Base-by-base conservation (phyloP, 148 eudicot genomes). In the Rhododendron griersonianum region DNA sequence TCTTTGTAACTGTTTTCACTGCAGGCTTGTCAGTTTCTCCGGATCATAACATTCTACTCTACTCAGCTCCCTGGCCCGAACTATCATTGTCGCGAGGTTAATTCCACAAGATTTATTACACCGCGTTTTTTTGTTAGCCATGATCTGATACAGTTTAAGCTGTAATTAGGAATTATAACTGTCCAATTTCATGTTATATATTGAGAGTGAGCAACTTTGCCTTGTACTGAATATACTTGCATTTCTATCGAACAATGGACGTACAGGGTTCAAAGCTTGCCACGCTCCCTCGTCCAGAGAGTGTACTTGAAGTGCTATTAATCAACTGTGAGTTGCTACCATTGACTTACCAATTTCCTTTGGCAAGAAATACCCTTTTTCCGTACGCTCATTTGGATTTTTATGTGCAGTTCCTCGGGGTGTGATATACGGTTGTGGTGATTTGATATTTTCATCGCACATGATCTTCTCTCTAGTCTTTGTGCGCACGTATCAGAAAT, bases 31-130 rank as follows among this genome's bases (percentile, higher is more conserved):
- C 99, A 97, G 80, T 15, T 93, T 63, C 98, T 97, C 86, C 93
- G 99, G 87, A 91, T 97, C 84, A 89, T 97, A 59, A 91, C 94
- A 83, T 95, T 96, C 90, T 95, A 96, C 87, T 92, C 99, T 81
- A 95, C 98, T 30, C 93, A 93, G 84, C 98, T 97, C 82, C 99
- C 99, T 84, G 99, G 99, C 81, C 99, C 99, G 80, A 95, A 94
- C 87, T 95, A 95, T 87, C 99, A 97, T 50, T 97, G 99, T 61
- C 98, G 99, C 16, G 98, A 97, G 96, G 99, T 95, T 92, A 87
- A 83, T 50, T n/a, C 44, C 37, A 6, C 33, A 23, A 59, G 51
- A 77, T 59, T 67, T 30, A 35, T 67, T 30, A 35, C 28, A 4
- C n/a, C 19, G 5, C 63, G 39, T 28, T 18, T 53, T 86, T 21